Evolutionary conservation across 768 basidiomycete genomes (phyloP).

Genomic region (Mycena olivaceomarginata): DNA sequence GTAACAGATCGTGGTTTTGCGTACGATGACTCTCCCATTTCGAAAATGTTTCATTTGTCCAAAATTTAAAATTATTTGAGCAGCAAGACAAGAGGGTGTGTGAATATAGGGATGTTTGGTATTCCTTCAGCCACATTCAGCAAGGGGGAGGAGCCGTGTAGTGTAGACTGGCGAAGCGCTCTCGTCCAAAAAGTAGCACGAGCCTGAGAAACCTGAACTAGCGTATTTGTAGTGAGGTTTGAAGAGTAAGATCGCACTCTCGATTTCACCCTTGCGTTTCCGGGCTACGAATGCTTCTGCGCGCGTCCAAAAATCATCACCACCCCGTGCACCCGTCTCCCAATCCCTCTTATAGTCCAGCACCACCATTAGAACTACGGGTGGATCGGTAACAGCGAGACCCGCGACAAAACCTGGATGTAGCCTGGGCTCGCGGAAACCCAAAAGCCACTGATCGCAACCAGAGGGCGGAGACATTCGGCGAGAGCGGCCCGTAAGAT

Average conservation of each 20-base stretch:
- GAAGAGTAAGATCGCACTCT: background rate
- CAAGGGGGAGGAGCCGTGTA: too few relatives aligned
- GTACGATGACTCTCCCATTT: too few relatives aligned
- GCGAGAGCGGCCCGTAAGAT: background rate
- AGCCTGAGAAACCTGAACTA: background rate
- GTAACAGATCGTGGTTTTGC: too few relatives aligned
- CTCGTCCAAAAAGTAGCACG: background rate
- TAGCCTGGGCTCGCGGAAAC: too few relatives aligned
- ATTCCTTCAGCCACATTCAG: too few relatives aligned
- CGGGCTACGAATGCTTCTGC: background rate
- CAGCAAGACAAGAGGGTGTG: too few relatives aligned
- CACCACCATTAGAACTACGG: slow-evolving; percentile 5
- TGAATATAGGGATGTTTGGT: too few relatives aligned
- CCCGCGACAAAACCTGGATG: background rate
- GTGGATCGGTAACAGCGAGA: slow-evolving; percentile 5
- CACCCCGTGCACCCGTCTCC: background rate
- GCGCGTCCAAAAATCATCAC: slow-evolving; percentile 1
- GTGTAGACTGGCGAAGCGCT: too few relatives aligned
- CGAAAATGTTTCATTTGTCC: too few relatives aligned
- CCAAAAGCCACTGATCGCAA: slow-evolving; percentile 3
- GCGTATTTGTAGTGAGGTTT: background rate
- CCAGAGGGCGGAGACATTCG: background rate
- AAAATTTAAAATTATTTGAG: too few relatives aligned
- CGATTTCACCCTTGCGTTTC: slow-evolving; percentile 17
- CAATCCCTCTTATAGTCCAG: background rate